These are phyloP conservation scores for Fusarium protoensiforme DNA, from an alignment of 2,329 filamentous ascomycete species.

Conservation along the genomic window DNA sequence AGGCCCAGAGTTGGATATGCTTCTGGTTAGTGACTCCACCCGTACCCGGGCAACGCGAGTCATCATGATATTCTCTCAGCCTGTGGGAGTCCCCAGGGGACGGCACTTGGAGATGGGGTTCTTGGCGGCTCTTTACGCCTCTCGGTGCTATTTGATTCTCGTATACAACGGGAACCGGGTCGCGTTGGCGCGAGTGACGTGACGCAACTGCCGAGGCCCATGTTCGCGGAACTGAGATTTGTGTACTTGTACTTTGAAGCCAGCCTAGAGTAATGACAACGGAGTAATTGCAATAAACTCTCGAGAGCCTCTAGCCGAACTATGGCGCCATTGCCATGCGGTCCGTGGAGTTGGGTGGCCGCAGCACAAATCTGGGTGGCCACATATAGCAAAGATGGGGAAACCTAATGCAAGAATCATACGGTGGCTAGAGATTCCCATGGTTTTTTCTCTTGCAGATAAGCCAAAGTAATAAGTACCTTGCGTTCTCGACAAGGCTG, in stretches of 20 bases:
- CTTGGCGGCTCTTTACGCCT: too few species aligned
- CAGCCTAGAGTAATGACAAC: background rate
- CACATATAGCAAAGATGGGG: background rate
- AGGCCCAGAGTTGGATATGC: background rate
- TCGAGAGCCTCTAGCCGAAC: background rate
- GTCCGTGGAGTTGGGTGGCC: background rate
- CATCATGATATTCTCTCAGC: background rate
- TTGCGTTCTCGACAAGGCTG: background rate
- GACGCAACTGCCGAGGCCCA: background rate
- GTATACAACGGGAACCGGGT: background rate
- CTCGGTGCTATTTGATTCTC: background rate
- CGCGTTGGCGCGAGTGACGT: background rate
- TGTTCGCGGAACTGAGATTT: background rate
- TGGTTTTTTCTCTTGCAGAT: background rate
- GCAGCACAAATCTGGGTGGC: background rate
- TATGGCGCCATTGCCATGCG: background rate
- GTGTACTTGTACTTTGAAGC: background rate
- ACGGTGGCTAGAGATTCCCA: background rate
- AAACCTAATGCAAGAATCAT: background rate
- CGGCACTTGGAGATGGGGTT: background rate
- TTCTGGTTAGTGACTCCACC: conserved; percentile 1
- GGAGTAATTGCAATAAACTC: background rate
- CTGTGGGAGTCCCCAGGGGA: background rate
- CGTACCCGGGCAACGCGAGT: background rate
- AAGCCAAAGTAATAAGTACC: background rate